Evolutionary conservation across 495 filamentous ascomycete genomes (phyloP).

Genomic region (Annulohypoxylon moriforme): DNA sequence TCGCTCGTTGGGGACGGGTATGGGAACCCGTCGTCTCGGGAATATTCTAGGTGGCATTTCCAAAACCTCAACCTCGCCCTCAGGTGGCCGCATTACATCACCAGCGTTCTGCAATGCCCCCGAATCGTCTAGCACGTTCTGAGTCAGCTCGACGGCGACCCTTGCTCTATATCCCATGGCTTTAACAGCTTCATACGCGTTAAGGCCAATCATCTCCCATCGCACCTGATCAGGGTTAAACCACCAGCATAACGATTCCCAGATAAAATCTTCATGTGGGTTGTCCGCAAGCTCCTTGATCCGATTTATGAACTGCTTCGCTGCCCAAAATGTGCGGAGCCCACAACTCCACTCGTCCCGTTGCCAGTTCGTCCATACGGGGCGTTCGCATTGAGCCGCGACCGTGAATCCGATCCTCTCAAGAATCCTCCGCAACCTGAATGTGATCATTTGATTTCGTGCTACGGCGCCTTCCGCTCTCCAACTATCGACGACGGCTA

Average conservation of each 20-base stretch:
- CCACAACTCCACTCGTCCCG: slow-evolving; percentile 29
- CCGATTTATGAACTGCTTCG: slow-evolving; percentile 39
- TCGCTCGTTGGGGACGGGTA: background rate
- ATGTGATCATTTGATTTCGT: background rate
- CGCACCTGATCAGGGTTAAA: slow-evolving; percentile 39
- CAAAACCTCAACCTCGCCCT: background rate
- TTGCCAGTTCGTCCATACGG: slow-evolving; percentile 28
- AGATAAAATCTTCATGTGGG: no score
- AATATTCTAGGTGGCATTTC: background rate
- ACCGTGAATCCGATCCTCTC: slow-evolving; percentile 2
- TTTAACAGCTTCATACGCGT: slow-evolving; percentile 21
- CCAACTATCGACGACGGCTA: slow-evolving; percentile 30
- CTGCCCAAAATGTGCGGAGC: slow-evolving; percentile 38
- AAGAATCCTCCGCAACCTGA: slow-evolving; percentile 8
- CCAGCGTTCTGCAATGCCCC: background rate
- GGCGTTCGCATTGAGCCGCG: background rate
- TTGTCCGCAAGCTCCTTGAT: slow-evolving; percentile 5
- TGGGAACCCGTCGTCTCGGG: background rate
- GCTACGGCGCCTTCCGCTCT: background rate
- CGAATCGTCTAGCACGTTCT: background rate
- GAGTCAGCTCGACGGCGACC: slow-evolving; percentile 39
- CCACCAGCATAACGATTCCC: slow-evolving; percentile 24
- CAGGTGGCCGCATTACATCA: slow-evolving; percentile 9
- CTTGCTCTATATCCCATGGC: slow-evolving; percentile 41
- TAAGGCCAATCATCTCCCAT: slow-evolving; percentile 46